phyloP scores from a whole-genome alignment of 495 filamentous ascomycete genomes.

The Annulohypoxylon nitens region DNA sequence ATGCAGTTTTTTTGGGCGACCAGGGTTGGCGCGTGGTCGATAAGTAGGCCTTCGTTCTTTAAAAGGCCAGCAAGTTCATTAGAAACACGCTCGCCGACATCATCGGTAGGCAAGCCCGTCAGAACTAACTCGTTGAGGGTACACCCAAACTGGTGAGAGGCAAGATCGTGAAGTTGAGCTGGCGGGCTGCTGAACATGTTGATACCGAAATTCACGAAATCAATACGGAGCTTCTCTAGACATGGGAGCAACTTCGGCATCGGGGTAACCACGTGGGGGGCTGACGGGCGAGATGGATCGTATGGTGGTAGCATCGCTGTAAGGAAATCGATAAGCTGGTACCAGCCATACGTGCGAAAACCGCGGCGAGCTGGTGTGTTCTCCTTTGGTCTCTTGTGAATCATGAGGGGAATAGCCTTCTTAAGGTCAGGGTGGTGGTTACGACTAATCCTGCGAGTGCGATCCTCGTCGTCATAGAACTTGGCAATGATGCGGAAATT shows the following conservation, averaged over 20 bases:
- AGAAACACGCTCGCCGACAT: slow-evolving; percentile 51
- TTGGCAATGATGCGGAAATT: slow-evolving; percentile 61
- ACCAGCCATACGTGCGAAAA: slow-evolving; percentile 63
- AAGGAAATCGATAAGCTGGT: slow-evolving; percentile 61
- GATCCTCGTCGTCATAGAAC: slow-evolving; percentile 62
- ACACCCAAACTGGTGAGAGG: slow-evolving; percentile 59
- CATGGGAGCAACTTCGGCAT: slow-evolving; percentile 57
- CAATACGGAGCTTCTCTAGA: slow-evolving; percentile 58
- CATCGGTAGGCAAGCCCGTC: slow-evolving; percentile 58
- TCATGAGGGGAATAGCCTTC: slow-evolving; percentile 49
- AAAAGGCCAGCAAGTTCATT: slow-evolving; percentile 56
- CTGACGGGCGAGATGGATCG: slow-evolving; percentile 36
- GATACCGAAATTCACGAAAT: slow-evolving; percentile 62
- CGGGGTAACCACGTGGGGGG: slow-evolving; percentile 7
- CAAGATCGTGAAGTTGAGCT: slow-evolving; percentile 51
- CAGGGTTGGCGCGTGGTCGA: slow-evolving; percentile 54
- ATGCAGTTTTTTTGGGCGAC: slow-evolving; percentile 49
- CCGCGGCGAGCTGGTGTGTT: slow-evolving; percentile 54
- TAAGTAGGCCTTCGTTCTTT: slow-evolving; percentile 60
- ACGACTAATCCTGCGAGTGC: slow-evolving; percentile 47
- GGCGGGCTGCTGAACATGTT: slow-evolving; percentile 52
- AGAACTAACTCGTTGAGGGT: slow-evolving; percentile 60
- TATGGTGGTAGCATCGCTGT: slow-evolving; percentile 56
- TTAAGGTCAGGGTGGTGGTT: slow-evolving; percentile 49
- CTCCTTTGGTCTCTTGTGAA: slow-evolving; percentile 53